Base-by-base conservation (phyloP, 2,329 filamentous ascomycete species). In the Clonostachys rosea region DNA sequence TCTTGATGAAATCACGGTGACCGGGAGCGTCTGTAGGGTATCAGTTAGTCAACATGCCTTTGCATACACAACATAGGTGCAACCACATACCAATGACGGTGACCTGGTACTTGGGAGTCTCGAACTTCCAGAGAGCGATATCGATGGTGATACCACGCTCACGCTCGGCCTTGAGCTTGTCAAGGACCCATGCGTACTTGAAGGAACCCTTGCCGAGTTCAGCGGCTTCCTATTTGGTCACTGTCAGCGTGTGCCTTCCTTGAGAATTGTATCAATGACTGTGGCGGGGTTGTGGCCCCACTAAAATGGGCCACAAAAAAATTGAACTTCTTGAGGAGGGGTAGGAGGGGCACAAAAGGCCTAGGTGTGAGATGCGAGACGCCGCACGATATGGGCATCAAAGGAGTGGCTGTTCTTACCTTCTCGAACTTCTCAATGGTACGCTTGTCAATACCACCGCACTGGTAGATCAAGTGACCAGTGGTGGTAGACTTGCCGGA, bases 391-490 rank as follows among this genome's bases (percentile, higher is more conserved):
- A 35, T n/a, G 47, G 47, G 44, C 30, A 48, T n/a, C 14, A 39
- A 39, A 39, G 11, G 46, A 51, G 37, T 30, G 24, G 9, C 24
- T 30, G 24, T 30, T 52, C 84, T 73, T 77, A 95, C 91, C 90
- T 99, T 99, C 91, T 99, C 94, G 86, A 99, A 99, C 89, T 99
- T 99, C 88, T 99, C 94, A 74, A 99, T 99, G 77, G 92, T 97
- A 91, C 94, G 92, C 85, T 92, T 91, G 89, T 99, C 94, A 72
- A 97, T 99, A 90, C 94, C 94, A 87, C 94, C 94, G 84, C 94
- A 97, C 88, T 99, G 92, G 91, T 97, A 97, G 89, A 99, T 97
- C 86, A 99, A 86, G 83, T 92, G 86, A 75, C 86, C 84, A 65
- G 76, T 87, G 75, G 91, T 96, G 75, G 91, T 96, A 64, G 91